These are phyloP conservation scores for Jaltomata sinuosa DNA, from an alignment of 257 asterid genomes.

Conservation along the genomic window DNA sequence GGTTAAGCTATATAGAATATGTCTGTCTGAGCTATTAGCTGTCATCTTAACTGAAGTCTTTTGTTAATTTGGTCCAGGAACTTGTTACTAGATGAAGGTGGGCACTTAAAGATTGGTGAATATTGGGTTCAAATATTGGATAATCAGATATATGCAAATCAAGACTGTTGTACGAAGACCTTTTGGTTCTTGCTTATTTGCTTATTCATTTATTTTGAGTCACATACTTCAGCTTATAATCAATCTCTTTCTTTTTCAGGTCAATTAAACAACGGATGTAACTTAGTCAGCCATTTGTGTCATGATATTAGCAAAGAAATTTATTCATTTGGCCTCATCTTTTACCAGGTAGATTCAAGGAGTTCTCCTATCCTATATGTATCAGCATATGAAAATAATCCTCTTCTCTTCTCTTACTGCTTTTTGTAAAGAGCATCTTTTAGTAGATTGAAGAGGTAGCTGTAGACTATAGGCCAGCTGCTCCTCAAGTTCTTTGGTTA, in stretches of 20 bases:
- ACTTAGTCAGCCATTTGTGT: neutral
- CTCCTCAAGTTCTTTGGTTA: no score
- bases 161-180: conserved; percentile 24
- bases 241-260: conserved; percentile 3
- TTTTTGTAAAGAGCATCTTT: no score
- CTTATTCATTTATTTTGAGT: neutral
- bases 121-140: conserved; percentile 61
- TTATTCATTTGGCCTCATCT: conserved; percentile 34
- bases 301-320: conserved; percentile 38
- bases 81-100: conserved; percentile 54
- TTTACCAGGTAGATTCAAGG: conserved; percentile 30
- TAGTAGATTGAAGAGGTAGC: no score
- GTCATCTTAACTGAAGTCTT: neutral
- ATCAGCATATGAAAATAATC: neutral
- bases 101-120: conserved; percentile 53
- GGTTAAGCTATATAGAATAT: neutral
- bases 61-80: conserved; percentile 24
- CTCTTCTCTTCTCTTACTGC: neutral
- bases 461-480: no score
- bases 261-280: conserved; percentile 2
- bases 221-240: neutral
- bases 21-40: neutral
- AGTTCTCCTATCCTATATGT: neutral
- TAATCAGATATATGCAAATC: conserved; percentile 34
- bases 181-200: neutral